Base-by-base conservation (phyloP, 1,284 basidiomycete genomes). In the Ganoderma sinense region DNA sequence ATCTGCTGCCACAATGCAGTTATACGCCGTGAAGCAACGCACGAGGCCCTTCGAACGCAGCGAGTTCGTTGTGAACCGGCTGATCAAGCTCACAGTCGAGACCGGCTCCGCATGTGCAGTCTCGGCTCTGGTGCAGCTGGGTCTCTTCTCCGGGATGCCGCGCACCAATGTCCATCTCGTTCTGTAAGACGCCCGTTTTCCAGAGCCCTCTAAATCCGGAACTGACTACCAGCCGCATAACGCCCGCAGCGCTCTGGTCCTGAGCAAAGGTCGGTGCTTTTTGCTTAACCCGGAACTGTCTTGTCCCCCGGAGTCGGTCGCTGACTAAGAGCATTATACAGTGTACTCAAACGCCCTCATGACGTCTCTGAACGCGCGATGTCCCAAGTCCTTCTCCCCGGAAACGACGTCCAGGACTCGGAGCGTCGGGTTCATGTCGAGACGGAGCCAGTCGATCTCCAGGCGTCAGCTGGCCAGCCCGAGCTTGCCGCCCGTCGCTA, bases 81-180 rank as follows among this genome's bases (percentile, higher is more conserved):
- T 72, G 39, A 69, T 72, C 41, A 65, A 62, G 6, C 63, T 72
- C 16, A 66, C 71, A 18, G 62, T 72, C 36, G 71, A 72, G 55
- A 72, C 71, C 1, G 71, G 71, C n/a, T 62, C 64, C 23, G 68
- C 68, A 18, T 67, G 65, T 29, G 67, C 71, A 11, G 48, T 63
- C 3, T 51, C 65, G 2, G 71, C 71, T 11, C 29, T 72, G n/a
- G 41, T 72, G 10, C 65, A 69, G n/a, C 62, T 72, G 5, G 55
- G 40, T 3, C 48, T 72, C 36, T 72, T 69, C 71, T 39, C 67
- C 14, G 60, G 62, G 33, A 43, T 61, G 14, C 59, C 65, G 29
- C 20, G 40, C 7, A 66, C 68, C 13, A 72, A 72, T 66, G 20
- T 62, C n/a, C 48, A 62, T 29, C 48, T 67, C 39, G 29, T 61